Base-by-base conservation (phyloP, 352 stramenopile genomes). In the Pythium guiyangense region DNA sequence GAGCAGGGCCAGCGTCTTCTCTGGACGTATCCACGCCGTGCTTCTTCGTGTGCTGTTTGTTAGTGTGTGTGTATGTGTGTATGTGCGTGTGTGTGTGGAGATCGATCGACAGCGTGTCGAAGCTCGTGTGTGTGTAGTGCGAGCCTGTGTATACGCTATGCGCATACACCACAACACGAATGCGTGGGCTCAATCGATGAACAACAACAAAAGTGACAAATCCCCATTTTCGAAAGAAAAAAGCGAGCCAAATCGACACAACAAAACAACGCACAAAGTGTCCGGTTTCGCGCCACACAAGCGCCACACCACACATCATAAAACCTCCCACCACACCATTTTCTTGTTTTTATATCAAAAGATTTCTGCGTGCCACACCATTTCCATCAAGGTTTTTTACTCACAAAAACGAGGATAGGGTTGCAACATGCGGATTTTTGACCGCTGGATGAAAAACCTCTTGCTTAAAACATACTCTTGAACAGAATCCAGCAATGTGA, bases 1-100 rank as follows among this genome's bases (percentile, higher is more conserved):
- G 47, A 62, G 47, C 45, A 42, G 44, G 40, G 53, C 17, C 31
- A 37, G 31, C 31, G 8, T 12, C 31, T 60, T 60, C 54, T 60
- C 54, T 26, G 45, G 54, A 60, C 54, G 45, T 60, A 60, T 60
- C 35, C 45, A 54, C 54, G 42, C 31, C 42, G 8, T 49, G 49
- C 49, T 57, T 42, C 18, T 42, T 22, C 22, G 22, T 22, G 22
- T 22, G 22, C 22, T 22, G 22, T 22, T 27, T 18, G 34, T 37
- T 12, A 10, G 6, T 37, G 31, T 8, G 4, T 8, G 31, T 37
- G 31, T 37, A 10, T 11, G 29, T 34, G 29, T 10, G 29, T 34
- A 9, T 2, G 31, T 37, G 31, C 3, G 31, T 37, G 31, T 37
- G 31, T 37, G 31, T 37, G 29, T 9, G 22, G 22, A 22, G 22